Base-by-base conservation (phyloP, 2,329 filamentous ascomycete species). In the Phaeosphaeria sp. region DNA sequence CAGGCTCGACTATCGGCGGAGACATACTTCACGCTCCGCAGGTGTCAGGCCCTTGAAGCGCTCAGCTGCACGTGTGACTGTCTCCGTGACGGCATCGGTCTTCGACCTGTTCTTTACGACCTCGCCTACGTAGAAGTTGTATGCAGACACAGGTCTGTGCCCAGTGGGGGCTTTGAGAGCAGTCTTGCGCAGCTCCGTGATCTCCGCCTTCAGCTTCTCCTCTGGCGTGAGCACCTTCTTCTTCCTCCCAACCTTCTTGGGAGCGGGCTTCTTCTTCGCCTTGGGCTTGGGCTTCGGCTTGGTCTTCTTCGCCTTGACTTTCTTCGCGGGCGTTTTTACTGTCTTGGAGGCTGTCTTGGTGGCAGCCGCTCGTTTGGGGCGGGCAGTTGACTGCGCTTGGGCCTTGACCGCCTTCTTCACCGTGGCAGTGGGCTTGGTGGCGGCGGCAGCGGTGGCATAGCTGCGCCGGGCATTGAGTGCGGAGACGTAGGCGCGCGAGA, bases 81-180 rank as follows among this genome's bases (percentile, higher is more conserved):
- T 13, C 3, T 36, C 30, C 30, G 3, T 6, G 3, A 7, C 6
- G 15, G 11, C 15, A 13, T 36, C 8, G 15, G 8, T 13, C 30
- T 7, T 7, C 30, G 11, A 13, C 30, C 15, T 36, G 15, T 36
- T 36, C 30, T 36, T 36, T 6, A 36, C 6, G 1, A 46, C 20
- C 17, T 79, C 77, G 21, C 48, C 25, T 2, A 72, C 24, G 63
- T 70, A 80, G 18, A 64, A 56, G 6, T 55, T 55, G 57, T 66
- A 77, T 21, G 73, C 68, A 18, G 50, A 64, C 2, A 64, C 0
- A 2, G 25, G 0, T 11, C 17, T 24, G 21, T 18, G 42, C 2
- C 18, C 6, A 1, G 59, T 36, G 4, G 80, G 79, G 39, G 73
- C 72, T 20, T 62, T 60, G 46, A 82, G 70, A 2, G 79, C 79